Conservation (phyloP, 2,329 filamentous ascomycete species). For the Aspergillus glaucus region DNA sequence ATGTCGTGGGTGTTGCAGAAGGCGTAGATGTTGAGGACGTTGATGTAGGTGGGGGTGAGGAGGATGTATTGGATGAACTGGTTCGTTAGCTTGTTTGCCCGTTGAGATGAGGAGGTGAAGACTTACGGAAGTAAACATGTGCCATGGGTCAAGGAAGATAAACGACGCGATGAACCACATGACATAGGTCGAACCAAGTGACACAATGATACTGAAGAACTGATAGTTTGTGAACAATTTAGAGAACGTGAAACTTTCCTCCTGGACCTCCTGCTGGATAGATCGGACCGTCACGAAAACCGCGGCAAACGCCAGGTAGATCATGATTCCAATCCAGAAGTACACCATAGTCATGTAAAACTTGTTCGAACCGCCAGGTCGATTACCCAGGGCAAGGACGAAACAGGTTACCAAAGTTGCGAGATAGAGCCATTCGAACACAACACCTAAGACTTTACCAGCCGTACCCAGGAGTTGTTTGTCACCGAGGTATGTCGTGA, state of each 20-base stretch:
- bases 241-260: conserved; percentile 59
- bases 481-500: conserved; percentile 77
- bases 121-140: conserved; percentile 79
- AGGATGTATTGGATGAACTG: conserved; percentile 87
- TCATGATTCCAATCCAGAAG: conserved; percentile 95
- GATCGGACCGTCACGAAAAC: conserved; percentile 88
- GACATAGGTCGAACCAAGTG: conserved; percentile 82
- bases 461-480: conserved; percentile 63
- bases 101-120: neutral
- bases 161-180: conserved; percentile 89
- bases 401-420: conserved; percentile 90
- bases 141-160: conserved; percentile 97
- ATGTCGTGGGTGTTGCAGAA: conserved; percentile 99
- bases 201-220: conserved; percentile 91
- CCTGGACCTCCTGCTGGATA: conserved; percentile 63
- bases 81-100: conserved; percentile 3
- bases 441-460: conserved; percentile 73
- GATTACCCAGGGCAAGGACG: conserved; percentile 86
- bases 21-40: conserved; percentile 96
- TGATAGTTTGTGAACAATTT: conserved; percentile 78
- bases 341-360: conserved; percentile 97
- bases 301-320: conserved; percentile 90
- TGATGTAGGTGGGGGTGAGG: conserved; percentile 92
- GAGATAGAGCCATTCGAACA: conserved; percentile 96
- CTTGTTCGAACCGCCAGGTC: conserved; percentile 85